Evolutionary conservation across 257 asterid genomes (phyloP).

Genomic region (Ophiorrhiza pumila): DNA sequence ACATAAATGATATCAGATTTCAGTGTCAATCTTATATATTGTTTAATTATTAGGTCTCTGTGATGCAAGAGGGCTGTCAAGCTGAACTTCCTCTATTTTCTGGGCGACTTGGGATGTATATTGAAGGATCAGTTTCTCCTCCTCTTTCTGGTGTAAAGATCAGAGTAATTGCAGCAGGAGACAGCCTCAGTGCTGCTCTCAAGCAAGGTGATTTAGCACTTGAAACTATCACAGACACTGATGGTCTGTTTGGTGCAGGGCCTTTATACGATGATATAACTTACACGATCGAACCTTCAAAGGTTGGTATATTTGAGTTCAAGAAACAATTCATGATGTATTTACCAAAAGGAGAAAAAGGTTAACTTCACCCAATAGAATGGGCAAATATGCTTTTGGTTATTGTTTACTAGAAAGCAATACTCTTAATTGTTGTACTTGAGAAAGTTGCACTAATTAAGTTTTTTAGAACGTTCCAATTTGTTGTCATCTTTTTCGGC

Average conservation of each 20-base stretch:
- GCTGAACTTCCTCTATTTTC: conserved; percentile 63
- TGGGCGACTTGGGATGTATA: conserved; percentile 77
- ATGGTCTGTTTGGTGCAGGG: conserved; percentile 79
- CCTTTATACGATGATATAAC: conserved; percentile 90
- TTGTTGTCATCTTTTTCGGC: not conserved
- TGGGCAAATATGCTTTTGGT: not conserved
- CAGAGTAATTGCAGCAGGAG: conserved; percentile 63
- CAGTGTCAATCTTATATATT: conserved; percentile 6
- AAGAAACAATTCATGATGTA: not conserved
- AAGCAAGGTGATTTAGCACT: conserved; percentile 67
- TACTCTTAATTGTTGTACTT: not conserved
- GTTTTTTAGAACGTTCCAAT: not conserved
- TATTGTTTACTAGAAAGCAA: not conserved
- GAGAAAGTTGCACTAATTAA: not conserved
- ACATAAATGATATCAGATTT: not conserved
- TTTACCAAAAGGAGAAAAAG: not conserved
- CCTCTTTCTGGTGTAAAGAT: conserved; percentile 73
- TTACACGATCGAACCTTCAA: conserved; percentile 74
- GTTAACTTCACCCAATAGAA: not conserved
- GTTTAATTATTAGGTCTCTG: conserved; percentile 58
- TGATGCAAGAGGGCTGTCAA: conserved; percentile 77
- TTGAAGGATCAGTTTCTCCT: conserved; percentile 94
- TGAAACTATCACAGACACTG: conserved; percentile 64
- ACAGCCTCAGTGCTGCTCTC: conserved; percentile 58
- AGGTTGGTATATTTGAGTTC: conserved; percentile 46